Evolutionary conservation across 768 basidiomycete genomes (phyloP).

Genomic region (Paxillus rubicundulus): DNA sequence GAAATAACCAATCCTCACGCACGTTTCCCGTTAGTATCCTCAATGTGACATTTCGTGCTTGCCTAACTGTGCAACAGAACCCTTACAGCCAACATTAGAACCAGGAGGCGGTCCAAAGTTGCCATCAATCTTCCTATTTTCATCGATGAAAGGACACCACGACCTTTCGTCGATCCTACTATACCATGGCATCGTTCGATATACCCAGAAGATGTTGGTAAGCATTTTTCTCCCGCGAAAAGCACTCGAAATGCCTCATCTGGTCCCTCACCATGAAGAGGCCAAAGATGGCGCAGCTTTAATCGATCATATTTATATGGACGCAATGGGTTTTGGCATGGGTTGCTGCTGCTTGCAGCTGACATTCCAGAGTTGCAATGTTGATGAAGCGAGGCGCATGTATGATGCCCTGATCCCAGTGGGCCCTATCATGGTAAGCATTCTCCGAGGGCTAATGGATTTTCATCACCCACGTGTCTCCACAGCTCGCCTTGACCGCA

Average conservation of each 20-base stretch:
- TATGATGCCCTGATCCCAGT: constrained; percentile 97
- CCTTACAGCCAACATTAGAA: constrained; percentile 94
- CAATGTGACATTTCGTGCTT: constrained; percentile 2
- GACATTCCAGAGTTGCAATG: constrained; percentile 96
- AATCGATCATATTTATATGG: constrained; percentile 91
- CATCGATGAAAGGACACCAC: constrained; percentile 82
- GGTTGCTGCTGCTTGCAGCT: constrained; percentile 97
- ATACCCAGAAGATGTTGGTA: constrained; percentile 84
- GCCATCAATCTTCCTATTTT: constrained; percentile 93
- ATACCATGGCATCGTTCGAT: constrained; percentile 83
- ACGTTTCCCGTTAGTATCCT: constrained; percentile 85
- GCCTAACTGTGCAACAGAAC: constrained; percentile 54
- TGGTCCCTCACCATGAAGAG: constrained; percentile 43
- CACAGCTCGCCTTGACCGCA: constrained; percentile 87
- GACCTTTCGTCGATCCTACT: constrained; percentile 89
- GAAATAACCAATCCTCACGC: constrained; percentile 97
- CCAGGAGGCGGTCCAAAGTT: constrained; percentile 88
- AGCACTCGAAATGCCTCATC: constrained; percentile 7
- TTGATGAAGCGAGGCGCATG: constrained; percentile 85
- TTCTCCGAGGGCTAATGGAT: background rate
- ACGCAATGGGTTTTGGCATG: constrained; percentile 99
- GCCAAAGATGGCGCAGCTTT: constrained; percentile 88
- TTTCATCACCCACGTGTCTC: constrained; percentile 2
- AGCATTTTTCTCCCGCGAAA: constrained; percentile 20
- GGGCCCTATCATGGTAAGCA: constrained; percentile 86